Conservation (phyloP, 768 basidiomycete genomes). For the Agrocybe praecox region DNA sequence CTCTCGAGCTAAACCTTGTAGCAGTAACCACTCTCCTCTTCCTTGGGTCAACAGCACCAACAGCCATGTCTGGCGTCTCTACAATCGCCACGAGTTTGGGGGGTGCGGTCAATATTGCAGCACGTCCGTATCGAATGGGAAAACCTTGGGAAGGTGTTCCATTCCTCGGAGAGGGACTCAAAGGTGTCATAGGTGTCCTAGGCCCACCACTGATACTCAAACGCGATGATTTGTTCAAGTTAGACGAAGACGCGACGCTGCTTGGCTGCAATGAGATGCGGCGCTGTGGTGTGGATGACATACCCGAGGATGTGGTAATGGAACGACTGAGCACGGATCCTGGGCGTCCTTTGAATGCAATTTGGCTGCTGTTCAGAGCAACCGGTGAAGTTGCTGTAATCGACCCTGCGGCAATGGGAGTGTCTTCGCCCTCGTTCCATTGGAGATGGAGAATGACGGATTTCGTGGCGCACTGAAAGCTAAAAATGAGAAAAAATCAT, state of each 20-base stretch:
- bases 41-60: constrained; percentile 84
- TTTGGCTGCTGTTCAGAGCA: constrained; percentile 25
- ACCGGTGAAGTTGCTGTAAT: constrained; percentile 23
- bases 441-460: constrained; percentile 83
- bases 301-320: constrained; percentile 35
- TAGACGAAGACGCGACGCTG: constrained; percentile 20
- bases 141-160: constrained; percentile 44
- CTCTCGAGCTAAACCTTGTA: constrained; percentile 83
- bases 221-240: constrained; percentile 30
- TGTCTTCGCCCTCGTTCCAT: constrained; percentile 67
- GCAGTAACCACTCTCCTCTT: constrained; percentile 87
- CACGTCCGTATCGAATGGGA: constrained; percentile 60
- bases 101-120: constrained; percentile 80
- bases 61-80: constrained; percentile 87
- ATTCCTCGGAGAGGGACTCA: constrained; percentile 47
- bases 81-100: constrained; percentile 82
- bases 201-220: constrained; percentile 37
- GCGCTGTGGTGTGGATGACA: constrained; percentile 32
- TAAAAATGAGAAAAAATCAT: background rate
- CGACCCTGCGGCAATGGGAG: constrained; percentile 20
- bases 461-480: constrained; percentile 79
- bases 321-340: constrained; percentile 59
- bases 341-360: constrained; percentile 43
- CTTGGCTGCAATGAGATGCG: constrained; percentile 36
- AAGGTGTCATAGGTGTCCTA: constrained; percentile 48